Conservation (phyloP, 768 basidiomycete species). For the Suillus discolor region DNA sequence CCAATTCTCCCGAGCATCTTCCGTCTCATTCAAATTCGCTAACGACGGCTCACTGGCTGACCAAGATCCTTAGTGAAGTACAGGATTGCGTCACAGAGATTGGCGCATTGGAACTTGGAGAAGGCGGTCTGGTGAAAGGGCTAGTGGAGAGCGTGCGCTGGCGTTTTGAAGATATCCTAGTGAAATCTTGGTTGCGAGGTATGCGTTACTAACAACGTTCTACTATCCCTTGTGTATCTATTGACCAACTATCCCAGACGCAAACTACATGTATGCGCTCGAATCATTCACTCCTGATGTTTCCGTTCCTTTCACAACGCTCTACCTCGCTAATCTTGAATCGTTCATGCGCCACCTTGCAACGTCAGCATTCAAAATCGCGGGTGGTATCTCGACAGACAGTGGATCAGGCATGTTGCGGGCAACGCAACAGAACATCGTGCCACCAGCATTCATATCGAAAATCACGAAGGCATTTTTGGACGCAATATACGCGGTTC, state of each 20-base stretch:
- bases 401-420: constrained; percentile 49
- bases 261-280: constrained; percentile 77
- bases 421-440: constrained; percentile 57
- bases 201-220: constrained; percentile 19
- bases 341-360: constrained; percentile 80
- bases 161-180: constrained; percentile 84
- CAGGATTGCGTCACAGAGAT: constrained; percentile 86
- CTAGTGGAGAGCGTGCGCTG: constrained; percentile 83
- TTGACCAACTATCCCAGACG: constrained; percentile 53
- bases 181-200: constrained; percentile 85
- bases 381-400: constrained; percentile 69
- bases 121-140: constrained; percentile 69
- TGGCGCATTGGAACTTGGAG: constrained; percentile 74
- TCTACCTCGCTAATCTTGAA: constrained; percentile 77
- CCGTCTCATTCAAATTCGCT: constrained; percentile 80
- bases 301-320: constrained; percentile 64
- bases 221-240: background rate
- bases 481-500: constrained; percentile 80
- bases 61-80: constrained; percentile 80
- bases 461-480: constrained; percentile 87
- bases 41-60: constrained; percentile 79
- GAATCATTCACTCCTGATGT: constrained; percentile 83
- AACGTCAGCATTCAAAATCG: constrained; percentile 76
- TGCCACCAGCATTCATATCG: constrained; percentile 63
- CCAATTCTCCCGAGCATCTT: constrained; percentile 50